Evolutionary conservation across 371 early-diverging fungal species (phyloP).

Genomic region (Mortierella sp.): DNA sequence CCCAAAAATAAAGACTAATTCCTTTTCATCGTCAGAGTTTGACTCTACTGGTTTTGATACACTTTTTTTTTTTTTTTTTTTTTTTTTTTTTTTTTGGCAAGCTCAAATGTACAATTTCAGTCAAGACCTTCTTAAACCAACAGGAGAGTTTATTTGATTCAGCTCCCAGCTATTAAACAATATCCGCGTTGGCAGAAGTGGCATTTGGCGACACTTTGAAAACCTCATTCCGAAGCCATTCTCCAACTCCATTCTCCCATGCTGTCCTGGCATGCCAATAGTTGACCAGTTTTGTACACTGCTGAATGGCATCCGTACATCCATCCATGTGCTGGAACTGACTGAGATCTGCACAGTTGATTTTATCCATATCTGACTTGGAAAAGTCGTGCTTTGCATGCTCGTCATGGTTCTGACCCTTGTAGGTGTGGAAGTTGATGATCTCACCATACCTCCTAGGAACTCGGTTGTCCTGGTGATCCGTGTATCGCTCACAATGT

Average conservation of each 20-base stretch:
- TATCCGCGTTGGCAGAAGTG: constrained; percentile 3
- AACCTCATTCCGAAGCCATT: not conserved
- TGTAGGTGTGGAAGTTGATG: constrained; percentile 5
- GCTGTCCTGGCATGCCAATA: too few species aligned
- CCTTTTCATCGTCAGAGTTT: too few species aligned
- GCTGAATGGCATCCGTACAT: not conserved
- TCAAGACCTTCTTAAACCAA: too few species aligned
- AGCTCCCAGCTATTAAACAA: too few species aligned
- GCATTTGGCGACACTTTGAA: constrained; percentile 5
- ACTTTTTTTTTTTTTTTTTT: too few species aligned
- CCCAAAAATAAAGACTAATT: too few species aligned
- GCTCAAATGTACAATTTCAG: too few species aligned
- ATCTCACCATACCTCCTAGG: constrained; percentile 3
- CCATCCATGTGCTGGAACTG: constrained; percentile 4
- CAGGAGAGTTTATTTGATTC: too few species aligned
- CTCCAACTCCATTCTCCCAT: too few species aligned
- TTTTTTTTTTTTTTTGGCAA: too few species aligned
- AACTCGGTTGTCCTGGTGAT: not conserved
- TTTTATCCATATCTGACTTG: not conserved
- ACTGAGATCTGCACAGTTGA: constrained; percentile 1
- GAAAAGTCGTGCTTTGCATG: not conserved
- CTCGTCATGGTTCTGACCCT: constrained; percentile 1
- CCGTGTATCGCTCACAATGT: not conserved
- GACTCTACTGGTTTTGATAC: too few species aligned
- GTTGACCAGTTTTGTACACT: constrained; percentile 6